Evolutionary conservation across 1,139 yeast species (phyloP).

Genomic region (Pichia sp.): DNA sequence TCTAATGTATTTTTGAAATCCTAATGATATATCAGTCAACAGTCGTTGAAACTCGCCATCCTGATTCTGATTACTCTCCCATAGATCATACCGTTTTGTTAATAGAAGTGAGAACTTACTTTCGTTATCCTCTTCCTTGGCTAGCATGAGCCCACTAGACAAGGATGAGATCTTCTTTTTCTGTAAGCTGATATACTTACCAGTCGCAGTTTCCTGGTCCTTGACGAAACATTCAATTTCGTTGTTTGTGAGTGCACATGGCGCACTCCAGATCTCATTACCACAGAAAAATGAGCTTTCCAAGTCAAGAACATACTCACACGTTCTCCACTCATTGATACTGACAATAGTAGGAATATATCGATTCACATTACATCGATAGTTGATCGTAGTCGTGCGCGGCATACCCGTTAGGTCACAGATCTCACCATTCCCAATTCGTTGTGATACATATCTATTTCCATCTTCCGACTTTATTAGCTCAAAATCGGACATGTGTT

Average conservation of each 20-base stretch:
- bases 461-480: constrained; percentile 24
- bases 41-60: constrained; percentile 1
- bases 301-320: constrained; percentile 33
- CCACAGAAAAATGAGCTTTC: constrained; percentile 12
- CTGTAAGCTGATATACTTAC: too few species aligned
- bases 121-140: too few species aligned
- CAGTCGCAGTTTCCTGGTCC: too few species aligned
- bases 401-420: constrained; percentile 69
- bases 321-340: constrained; percentile 61
- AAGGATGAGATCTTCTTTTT: too few species aligned
- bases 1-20: constrained; percentile 12
- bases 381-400: constrained; percentile 57
- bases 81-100: constrained; percentile 4
- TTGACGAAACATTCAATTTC: constrained; percentile 7
- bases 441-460: constrained; percentile 43
- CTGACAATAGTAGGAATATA: constrained; percentile 32
- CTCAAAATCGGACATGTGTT: constrained; percentile 17
- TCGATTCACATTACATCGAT: constrained; percentile 50
- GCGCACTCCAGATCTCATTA: constrained; percentile 8
- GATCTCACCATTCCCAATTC: constrained; percentile 50
- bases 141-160: too few species aligned
- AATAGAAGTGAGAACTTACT: constrained; percentile 2
- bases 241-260: constrained; percentile 1
- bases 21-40: constrained; percentile 14
- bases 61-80: not conserved